phyloP scores from a whole-genome alignment of 2,329 filamentous ascomycete genomes.

The Emergomyces orientalis region DNA sequence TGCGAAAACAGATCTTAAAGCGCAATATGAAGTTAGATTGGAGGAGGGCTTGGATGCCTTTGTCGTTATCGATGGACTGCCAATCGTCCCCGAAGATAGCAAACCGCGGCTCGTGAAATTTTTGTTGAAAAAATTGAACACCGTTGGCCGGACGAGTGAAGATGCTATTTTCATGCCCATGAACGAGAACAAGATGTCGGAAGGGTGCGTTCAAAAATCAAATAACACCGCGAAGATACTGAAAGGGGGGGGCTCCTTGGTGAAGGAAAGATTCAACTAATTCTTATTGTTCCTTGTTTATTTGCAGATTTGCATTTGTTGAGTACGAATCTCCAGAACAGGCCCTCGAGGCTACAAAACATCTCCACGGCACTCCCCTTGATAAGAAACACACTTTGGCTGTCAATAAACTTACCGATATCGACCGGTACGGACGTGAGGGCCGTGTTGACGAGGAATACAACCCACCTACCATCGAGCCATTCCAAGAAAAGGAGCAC shows the following conservation, averaged over 20 bases:
- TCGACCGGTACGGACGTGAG: constrained; percentile 91
- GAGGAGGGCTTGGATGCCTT: constrained; percentile 96
- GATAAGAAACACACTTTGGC: constrained; percentile 94
- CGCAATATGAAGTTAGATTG: constrained; percentile 90
- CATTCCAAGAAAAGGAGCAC: constrained; percentile 88
- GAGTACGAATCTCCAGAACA: constrained; percentile 89
- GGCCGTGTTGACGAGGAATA: constrained; percentile 90
- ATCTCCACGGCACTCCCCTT: constrained; percentile 74
- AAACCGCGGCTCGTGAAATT: constrained; percentile 95
- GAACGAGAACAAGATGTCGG: constrained; percentile 73
- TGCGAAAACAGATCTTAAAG: constrained; percentile 61
- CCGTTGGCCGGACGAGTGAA: constrained; percentile 73
- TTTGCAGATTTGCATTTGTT: constrained; percentile 79
- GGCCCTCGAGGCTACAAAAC: constrained; percentile 78
- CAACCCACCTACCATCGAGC: constrained; percentile 66
- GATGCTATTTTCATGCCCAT: constrained; percentile 91
- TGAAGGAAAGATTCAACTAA: constrained; percentile 10
- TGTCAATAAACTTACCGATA: constrained; percentile 97
- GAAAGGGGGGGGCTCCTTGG: not conserved
- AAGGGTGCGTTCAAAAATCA: constrained; percentile 54
- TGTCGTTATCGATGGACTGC: constrained; percentile 89
- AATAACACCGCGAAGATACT: not conserved
- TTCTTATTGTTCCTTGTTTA: not conserved
- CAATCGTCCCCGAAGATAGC: constrained; percentile 78
- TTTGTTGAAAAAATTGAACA: constrained; percentile 82